phyloP scores from a whole-genome alignment of 1,139 yeast species.

The Blastobotrys ciferrii region DNA sequence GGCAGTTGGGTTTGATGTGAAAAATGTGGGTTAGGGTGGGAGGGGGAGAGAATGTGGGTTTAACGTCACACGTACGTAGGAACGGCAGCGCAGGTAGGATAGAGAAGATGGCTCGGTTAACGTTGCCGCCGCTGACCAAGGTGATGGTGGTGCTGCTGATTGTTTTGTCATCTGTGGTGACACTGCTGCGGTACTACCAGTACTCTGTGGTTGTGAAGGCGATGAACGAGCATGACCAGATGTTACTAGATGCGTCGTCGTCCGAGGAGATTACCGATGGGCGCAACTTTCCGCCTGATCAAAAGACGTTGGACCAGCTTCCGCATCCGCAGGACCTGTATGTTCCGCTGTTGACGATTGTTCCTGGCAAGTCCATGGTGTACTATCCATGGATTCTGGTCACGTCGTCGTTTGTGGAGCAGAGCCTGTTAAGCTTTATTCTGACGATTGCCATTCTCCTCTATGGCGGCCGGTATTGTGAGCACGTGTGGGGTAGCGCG shows the following conservation, averaged over 20 bases:
- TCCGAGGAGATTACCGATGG: conserved; percentile 18
- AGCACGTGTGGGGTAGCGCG: conserved; percentile 54
- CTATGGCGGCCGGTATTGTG: conserved; percentile 55
- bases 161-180: conserved; percentile 35
- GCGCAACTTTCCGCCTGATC: conserved; percentile 21
- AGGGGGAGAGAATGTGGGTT: background rate
- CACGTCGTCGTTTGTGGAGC: conserved; percentile 72
- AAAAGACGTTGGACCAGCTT: conserved; percentile 8
- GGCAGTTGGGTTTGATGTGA: too few species aligned
- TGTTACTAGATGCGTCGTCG: conserved; percentile 10
- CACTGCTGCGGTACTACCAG: conserved; percentile 34
- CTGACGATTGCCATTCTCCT: conserved; percentile 50
- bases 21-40: background rate
- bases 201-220: conserved; percentile 27
- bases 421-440: conserved; percentile 50
- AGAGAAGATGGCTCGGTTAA: conserved; percentile 17
- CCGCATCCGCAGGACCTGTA: conserved; percentile 38
- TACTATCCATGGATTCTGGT: conserved; percentile 73
- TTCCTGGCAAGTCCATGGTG: conserved; percentile 56
- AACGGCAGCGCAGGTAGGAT: too few species aligned
- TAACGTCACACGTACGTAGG: too few species aligned
- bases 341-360: conserved; percentile 64
- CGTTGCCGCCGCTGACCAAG: conserved; percentile 44
- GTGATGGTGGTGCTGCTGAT: conserved; percentile 36
- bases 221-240: conserved; percentile 13